Evolutionary conservation across 306 rosid genomes (phyloP), one percentile per base, ranked within the genome.

Genomic region (Pyrus communis): DNA sequence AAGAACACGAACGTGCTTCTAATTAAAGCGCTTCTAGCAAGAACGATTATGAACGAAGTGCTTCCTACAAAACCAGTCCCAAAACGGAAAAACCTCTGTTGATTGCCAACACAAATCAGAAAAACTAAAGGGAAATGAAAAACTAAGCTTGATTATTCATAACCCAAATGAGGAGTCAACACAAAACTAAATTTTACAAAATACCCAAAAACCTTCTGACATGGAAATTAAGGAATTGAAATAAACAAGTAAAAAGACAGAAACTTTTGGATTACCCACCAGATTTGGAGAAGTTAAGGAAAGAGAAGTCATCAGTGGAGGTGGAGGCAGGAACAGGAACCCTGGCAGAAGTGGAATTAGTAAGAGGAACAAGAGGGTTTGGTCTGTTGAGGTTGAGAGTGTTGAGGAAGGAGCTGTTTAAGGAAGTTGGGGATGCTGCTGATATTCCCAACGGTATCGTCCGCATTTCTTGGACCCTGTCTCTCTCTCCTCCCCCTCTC

Each of bases 391-490:
- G 71, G 77, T 73, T 45, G 78, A 84, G 63, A 71, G 22, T 69
- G 31, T 58, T 75, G 74, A 76, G 82, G 77, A 88, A 67, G 60
- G 80, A 59, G 74, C 59, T 60, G 92, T 75, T 86, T 30, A 77
- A 25, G 85, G 87, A 84, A 74, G 88, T 67, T 77, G 90, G 75
- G 74, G 92, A 83, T 33, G 81, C 75, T 28, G 81, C 74, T 72
- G 95, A 85, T 61, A 86, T 83, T 78, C 96, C 96, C 72, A 95
- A 78, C 62, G 97, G 83, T 43, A 95, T 70, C 60, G 97, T 86
- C 96, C 88, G 86, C 97, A 92, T 95, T 75, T 88, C 86, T 82
- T 46, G 84, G 85, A 85, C 71, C 78, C 73, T 35, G 49, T 22
- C 27, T 71, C 66, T 28, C 35, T 57, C 52, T 35, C 40, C 40